Evolutionary conservation across 2,329 filamentous ascomycete genomes (phyloP).

Genomic region (Botryosphaeria agaves): DNA sequence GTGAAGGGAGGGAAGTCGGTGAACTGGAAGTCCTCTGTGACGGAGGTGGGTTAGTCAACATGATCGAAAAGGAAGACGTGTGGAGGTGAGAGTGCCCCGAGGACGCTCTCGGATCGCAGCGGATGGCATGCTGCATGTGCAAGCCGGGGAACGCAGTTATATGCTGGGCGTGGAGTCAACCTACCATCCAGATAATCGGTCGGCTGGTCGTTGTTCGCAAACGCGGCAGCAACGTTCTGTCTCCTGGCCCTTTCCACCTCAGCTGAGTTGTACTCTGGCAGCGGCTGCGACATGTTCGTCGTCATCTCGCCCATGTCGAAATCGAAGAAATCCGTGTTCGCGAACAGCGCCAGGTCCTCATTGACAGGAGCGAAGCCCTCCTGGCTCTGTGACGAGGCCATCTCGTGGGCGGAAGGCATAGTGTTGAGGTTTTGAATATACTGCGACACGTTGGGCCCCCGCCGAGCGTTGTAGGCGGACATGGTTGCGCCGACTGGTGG

Average conservation of each 20-base stretch:
- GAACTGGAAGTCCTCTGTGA: conserved; percentile 26
- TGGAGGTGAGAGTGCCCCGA: no score
- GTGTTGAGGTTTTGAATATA: conserved; percentile 78
- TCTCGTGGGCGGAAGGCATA: conserved; percentile 44
- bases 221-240: conserved; percentile 4
- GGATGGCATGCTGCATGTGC: no score
- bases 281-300: conserved; percentile 4
- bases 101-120: no score
- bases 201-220: conserved; percentile 2
- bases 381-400: conserved; percentile 36
- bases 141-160: no score
- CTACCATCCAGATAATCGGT: background rate
- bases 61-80: no score
- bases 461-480: conserved; percentile 60
- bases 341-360: conserved; percentile 35
- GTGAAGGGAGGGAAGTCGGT: conserved; percentile 30
- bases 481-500: conserved; percentile 35
- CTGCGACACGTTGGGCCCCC: conserved; percentile 74
- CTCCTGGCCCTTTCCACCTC: conserved; percentile 8
- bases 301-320: conserved; percentile 36
- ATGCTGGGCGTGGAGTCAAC: conserved; percentile 1
- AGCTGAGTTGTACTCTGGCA: conserved; percentile 14
- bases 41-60: conserved; percentile 16
- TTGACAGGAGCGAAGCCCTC: conserved; percentile 25
- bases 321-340: conserved; percentile 42